Base-by-base conservation (phyloP, 768 basidiomycete species). In the Pisolithus microcarpus region DNA sequence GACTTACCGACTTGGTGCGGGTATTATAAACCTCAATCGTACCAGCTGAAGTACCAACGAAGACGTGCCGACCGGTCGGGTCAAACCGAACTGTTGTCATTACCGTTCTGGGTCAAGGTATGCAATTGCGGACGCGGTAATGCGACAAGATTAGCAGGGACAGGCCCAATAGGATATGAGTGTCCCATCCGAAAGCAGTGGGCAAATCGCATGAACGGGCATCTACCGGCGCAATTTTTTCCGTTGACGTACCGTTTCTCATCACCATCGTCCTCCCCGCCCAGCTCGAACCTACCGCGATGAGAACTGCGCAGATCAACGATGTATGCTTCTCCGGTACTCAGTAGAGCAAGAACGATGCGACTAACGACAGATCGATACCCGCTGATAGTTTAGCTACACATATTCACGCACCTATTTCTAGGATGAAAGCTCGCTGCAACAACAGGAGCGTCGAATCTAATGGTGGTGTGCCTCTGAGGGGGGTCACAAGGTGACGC, bases 361-460 rank as follows among this genome's bases (percentile, higher is more conserved):
- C 85, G 82, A 59, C 90, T 93, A 60, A 26, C 23, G 26, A 36
- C 34, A 37, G 45, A 34, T 43, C 19, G n/a, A 31, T 50, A 52
- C 26, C 45, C 24, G 23, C 26, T 51, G 28, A 56, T 39, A 44
- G 53, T 13, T 26, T 23, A 15, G 47, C 7, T 23, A 45, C 44
- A 15, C 38, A 43, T 3, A 8, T 45, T 45, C 23, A 53, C 74
- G 43, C 46, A 85, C 91, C 87, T 87, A 61, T 96, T 98, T 52
- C 81, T 73, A 0, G 96, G 95, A 69, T 98, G 95, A 63, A 99
- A 93, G 23, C 75, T 79, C 1, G 94, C 93, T 19, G 81, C 80
- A 7, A 84, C 67, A 1, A 97, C 84, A 0, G 92, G 89, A 1
- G 87, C 86, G 57, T 97, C 94, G 60, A 97, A 97, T 40, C 94